Conservation (phyloP, 129 eudicot species). For the Arctium lappa region DNA sequence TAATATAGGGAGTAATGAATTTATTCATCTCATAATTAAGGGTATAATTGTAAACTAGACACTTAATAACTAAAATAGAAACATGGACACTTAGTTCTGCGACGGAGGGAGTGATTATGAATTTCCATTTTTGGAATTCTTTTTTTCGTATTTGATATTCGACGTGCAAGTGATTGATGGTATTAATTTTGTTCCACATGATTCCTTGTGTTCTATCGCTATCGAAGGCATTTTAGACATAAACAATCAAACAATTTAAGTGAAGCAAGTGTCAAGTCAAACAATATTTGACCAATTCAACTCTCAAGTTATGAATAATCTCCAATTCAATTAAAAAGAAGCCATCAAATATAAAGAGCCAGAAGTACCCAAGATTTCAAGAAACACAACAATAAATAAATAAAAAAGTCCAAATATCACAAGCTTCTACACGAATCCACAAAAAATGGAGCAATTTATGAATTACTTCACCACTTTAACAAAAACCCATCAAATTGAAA, state of each 20-base stretch:
- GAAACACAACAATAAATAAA: background rate
- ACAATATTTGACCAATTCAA: background rate
- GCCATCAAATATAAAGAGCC: background rate
- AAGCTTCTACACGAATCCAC: background rate
- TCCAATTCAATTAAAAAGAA: background rate
- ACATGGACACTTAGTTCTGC: no score
- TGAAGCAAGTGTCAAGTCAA: background rate
- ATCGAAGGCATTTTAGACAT: constrained; percentile 3
- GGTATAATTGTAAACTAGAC: no score
- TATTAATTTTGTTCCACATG: no score
- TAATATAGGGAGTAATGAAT: no score
- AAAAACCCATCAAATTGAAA: background rate
- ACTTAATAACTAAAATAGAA: no score
- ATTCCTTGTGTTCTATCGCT: background rate
- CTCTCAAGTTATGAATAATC: background rate
- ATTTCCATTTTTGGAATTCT: no score
- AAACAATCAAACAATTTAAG: background rate
- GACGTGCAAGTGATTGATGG: no score
- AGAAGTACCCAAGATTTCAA: background rate
- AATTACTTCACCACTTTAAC: background rate
- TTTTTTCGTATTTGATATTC: no score
- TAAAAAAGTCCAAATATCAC: background rate
- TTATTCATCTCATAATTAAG: no score
- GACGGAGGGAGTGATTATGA: no score
- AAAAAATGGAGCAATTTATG: background rate